Conservation (phyloP, 768 basidiomycete genomes). For the Kwoniella europaea region DNA sequence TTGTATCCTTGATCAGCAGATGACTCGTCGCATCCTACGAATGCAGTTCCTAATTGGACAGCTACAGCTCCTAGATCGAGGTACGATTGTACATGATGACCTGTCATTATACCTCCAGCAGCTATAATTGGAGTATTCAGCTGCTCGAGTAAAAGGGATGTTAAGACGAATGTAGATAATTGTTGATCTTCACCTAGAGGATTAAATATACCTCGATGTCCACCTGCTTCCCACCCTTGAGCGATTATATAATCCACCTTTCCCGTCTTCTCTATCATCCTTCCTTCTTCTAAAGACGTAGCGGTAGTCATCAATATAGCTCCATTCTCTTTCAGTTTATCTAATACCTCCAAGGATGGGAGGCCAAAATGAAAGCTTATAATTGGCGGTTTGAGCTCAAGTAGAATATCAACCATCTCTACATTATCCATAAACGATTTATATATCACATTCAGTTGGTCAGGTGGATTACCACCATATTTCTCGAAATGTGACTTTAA, state of each 20-base stretch:
- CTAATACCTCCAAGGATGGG: slow-evolving; percentile 23
- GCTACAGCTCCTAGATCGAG: slow-evolving; percentile 38
- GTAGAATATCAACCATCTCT: slow-evolving; percentile 21
- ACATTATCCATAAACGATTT: slow-evolving; percentile 33
- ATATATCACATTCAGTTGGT: slow-evolving; percentile 33
- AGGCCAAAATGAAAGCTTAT: slow-evolving; percentile 53
- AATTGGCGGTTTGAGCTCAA: slow-evolving; percentile 35
- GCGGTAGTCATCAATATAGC: slow-evolving; percentile 35
- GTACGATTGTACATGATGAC: slow-evolving; percentile 32
- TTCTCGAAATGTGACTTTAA: slow-evolving; percentile 30
- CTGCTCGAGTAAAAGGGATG: slow-evolving; percentile 19
- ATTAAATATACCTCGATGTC: slow-evolving; percentile 48
- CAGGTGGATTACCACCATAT: slow-evolving; percentile 26
- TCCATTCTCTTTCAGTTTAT: slow-evolving; percentile 28
- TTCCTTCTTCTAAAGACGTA: slow-evolving; percentile 39
- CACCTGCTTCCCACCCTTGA: slow-evolving; percentile 49
- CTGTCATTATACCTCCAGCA: slow-evolving; percentile 53
- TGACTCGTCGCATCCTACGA: slow-evolving; percentile 40
- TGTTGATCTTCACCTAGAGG: slow-evolving; percentile 30
- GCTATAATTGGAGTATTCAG: slow-evolving; percentile 40
- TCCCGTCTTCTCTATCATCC: slow-evolving; percentile 19
- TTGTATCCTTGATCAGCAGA: slow-evolving; percentile 41
- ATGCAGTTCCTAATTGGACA: slow-evolving; percentile 51
- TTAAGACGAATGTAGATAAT: slow-evolving; percentile 36
- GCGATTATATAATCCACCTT: slow-evolving; percentile 47